Conservation (phyloP, 1,139 yeast genomes). For the Geotrichum bryndzae region DNA sequence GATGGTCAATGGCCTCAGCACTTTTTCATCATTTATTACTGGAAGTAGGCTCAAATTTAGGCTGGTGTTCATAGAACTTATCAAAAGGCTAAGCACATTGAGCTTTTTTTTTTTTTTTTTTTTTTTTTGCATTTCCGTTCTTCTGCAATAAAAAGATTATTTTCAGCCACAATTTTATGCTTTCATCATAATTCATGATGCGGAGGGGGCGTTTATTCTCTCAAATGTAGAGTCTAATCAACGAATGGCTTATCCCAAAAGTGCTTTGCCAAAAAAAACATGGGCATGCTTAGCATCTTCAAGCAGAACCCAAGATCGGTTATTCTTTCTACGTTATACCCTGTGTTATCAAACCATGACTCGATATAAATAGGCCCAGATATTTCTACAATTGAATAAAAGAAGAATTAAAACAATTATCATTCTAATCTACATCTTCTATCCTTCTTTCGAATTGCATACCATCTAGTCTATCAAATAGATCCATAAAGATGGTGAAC, state of each 20-base stretch:
- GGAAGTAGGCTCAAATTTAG: too few relatives aligned
- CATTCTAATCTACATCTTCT: neutral
- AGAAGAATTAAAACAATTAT: neutral
- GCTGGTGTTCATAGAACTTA: too few relatives aligned
- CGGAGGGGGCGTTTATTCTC: neutral
- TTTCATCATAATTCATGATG: neutral
- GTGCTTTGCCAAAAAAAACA: neutral
- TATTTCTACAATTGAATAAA: neutral
- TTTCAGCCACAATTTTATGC: slow-evolving; percentile 10
- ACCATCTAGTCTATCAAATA: neutral
- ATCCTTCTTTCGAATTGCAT: neutral
- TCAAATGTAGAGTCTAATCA: neutral
- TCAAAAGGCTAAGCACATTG: too few relatives aligned
- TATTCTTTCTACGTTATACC: neutral
- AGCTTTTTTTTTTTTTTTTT: too few relatives aligned
- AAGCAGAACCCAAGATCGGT: neutral
- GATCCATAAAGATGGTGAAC: neutral
- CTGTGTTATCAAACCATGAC: neutral
- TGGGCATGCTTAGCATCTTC: neutral
- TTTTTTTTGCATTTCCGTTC: neutral
- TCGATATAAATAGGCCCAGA: neutral
- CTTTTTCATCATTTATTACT: neutral
- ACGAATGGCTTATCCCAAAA: neutral
- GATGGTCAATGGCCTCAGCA: neutral
- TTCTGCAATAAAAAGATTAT: neutral